Conservation (phyloP, 139 green algal species). For the Limnomonas spitsbergensis region DNA sequence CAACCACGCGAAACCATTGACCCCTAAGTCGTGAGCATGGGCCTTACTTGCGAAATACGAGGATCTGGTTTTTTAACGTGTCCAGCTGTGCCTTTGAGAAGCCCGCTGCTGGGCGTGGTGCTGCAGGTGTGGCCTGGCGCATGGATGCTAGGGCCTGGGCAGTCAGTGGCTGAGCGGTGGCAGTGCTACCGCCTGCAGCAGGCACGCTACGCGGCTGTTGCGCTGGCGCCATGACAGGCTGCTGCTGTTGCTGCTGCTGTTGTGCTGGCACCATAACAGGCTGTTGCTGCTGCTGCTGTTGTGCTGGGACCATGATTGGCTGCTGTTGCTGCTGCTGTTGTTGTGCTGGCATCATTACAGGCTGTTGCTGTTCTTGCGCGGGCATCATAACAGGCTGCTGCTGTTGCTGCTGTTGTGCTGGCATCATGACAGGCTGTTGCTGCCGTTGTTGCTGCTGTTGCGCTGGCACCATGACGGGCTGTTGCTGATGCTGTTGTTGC, state of each 20-base stretch:
- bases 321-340: too few relatives aligned
- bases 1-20: neutral
- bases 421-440: too few relatives aligned
- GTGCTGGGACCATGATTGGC: too few relatives aligned
- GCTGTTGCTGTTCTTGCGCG: neutral
- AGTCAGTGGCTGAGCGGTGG: neutral
- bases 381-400: neutral
- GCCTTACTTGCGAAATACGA: conserved; percentile 1
- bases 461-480: too few relatives aligned
- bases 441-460: too few relatives aligned
- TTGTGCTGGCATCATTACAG: neutral
- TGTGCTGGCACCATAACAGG: neutral
- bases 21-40: neutral
- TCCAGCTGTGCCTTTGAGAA: conserved; percentile 20
- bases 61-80: conserved; percentile 5
- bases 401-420: too few relatives aligned
- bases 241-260: too few relatives aligned
- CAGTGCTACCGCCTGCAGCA: too few relatives aligned
- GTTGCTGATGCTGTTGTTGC: too few relatives aligned
- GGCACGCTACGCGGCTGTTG: too few relatives aligned
- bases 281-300: neutral
- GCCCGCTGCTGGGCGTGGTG: neutral
- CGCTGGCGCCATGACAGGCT: too few relatives aligned
- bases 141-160: neutral
- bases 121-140: neutral